Evolutionary conservation across 306 rosid species (phyloP).

Genomic region (Gynostemma pentaphyllum): DNA sequence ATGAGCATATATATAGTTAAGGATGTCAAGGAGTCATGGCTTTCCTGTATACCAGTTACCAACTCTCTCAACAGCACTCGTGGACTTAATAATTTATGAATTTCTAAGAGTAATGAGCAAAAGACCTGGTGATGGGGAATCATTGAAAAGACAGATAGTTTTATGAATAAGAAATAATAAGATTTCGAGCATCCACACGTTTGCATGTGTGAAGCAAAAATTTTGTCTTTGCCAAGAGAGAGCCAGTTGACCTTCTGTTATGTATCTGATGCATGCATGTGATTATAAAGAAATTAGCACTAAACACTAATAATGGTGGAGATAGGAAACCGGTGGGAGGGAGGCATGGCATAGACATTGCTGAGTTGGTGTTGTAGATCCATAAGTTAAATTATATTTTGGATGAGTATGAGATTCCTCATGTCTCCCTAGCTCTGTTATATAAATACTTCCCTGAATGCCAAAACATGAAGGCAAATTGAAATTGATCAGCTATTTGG

Average conservation of each 20-base stretch:
- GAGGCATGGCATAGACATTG: slow-evolving; percentile 13
- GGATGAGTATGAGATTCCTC: slow-evolving; percentile 3
- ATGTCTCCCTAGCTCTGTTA: neutral
- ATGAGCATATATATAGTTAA: neutral
- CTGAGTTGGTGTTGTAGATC: neutral
- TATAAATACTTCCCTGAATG: neutral
- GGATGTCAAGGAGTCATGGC: neutral
- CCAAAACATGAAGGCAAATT: neutral
- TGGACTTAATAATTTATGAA: neutral
- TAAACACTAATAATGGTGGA: neutral
- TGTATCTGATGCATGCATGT: slow-evolving; percentile 1
- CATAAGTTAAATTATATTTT: neutral
- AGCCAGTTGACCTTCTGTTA: no score
- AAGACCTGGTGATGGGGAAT: neutral
- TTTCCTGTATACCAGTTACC: neutral
- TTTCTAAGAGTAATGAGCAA: neutral
- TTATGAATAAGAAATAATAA: neutral
- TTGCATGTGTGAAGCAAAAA: neutral
- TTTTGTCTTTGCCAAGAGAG: no score
- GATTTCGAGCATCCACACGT: neutral
- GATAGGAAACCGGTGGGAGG: slow-evolving; percentile 6
- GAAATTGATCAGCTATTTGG: neutral
- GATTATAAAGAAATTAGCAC: neutral
- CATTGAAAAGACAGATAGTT: neutral
- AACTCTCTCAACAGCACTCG: neutral